phyloP scores from a whole-genome alignment of 192 early-diverging fungal genomes.

The Chytriomyces sp. region DNA sequence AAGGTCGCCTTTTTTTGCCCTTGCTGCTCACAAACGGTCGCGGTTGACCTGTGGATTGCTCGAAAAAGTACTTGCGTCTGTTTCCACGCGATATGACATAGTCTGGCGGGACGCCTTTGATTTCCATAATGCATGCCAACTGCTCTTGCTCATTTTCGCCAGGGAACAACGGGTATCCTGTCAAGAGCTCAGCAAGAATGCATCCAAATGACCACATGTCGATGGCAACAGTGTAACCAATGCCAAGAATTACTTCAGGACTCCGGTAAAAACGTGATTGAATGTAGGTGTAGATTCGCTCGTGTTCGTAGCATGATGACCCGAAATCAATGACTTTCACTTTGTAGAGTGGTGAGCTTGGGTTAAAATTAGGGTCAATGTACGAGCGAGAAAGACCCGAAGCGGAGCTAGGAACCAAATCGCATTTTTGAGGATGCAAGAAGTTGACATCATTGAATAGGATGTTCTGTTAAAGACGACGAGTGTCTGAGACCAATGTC shows the following conservation, averaged over 20 bases:
- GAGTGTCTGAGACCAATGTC: background rate
- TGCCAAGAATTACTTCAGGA: conserved; percentile 91
- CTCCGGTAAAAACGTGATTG: conserved; percentile 94
- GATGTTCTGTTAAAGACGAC: conserved; percentile 68
- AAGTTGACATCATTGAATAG: conserved; percentile 69
- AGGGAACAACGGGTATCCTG: conserved; percentile 88
- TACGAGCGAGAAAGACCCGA: conserved; percentile 35
- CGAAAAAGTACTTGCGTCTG: conserved; percentile 84
- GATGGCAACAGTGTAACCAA: conserved; percentile 83
- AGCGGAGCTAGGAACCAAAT: conserved; percentile 30
- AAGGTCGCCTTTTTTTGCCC: conserved; percentile 84
- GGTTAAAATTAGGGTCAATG: conserved; percentile 72
- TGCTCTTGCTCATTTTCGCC: conserved; percentile 98
- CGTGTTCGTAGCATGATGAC: conserved; percentile 86
- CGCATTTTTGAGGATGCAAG: conserved; percentile 33
- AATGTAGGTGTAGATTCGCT: conserved; percentile 95
- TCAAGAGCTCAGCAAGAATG: conserved; percentile 83
- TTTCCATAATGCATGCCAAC: conserved; percentile 91
- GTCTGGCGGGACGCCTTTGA: conserved; percentile 79
- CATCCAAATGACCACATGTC: conserved; percentile 98
- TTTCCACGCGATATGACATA: conserved; percentile 75
- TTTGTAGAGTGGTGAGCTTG: conserved; percentile 35
- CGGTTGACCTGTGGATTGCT: conserved; percentile 38
- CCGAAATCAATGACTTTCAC: conserved; percentile 99
- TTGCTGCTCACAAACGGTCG: conserved; percentile 75